These are phyloP conservation scores for Xylaria sp. DNA, from an alignment of 2,329 filamentous ascomycete species.

Conservation along the genomic window DNA sequence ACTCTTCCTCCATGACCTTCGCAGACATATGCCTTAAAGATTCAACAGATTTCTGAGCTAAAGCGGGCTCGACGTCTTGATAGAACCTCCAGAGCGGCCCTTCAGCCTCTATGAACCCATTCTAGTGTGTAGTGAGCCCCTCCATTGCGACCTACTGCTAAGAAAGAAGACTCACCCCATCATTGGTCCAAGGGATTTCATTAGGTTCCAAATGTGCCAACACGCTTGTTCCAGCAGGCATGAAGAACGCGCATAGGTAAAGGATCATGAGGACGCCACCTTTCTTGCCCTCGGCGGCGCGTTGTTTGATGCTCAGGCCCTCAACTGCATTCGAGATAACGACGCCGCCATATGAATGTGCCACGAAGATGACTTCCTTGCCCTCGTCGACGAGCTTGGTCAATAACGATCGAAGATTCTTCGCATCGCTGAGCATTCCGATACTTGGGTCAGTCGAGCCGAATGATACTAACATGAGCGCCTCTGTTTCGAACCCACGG, in stretches of 20 bases:
- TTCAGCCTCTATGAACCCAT: not conserved
- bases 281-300: constrained; percentile 12
- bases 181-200: too few species aligned
- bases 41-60: constrained; percentile 11
- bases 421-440: constrained; percentile 7
- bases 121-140: not conserved
- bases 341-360: constrained; percentile 28
- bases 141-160: not conserved
- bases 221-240: constrained; percentile 1
- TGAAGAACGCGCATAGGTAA: constrained; percentile 22
- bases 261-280: constrained; percentile 24
- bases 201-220: constrained; percentile 5
- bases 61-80: constrained; percentile 12
- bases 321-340: constrained; percentile 14
- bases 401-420: not conserved
- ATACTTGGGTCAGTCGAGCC: not conserved
- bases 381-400: constrained; percentile 2
- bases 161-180: too few species aligned
- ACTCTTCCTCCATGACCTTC: constrained; percentile 1
- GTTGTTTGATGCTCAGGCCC: constrained; percentile 21
- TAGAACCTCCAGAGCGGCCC: constrained; percentile 14
- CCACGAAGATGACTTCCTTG: constrained; percentile 22
- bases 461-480: constrained; percentile 8
- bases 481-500: constrained; percentile 16
- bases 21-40: constrained; percentile 9